Base-by-base conservation (phyloP, 768 basidiomycete species). In the Russula vinacea region DNA sequence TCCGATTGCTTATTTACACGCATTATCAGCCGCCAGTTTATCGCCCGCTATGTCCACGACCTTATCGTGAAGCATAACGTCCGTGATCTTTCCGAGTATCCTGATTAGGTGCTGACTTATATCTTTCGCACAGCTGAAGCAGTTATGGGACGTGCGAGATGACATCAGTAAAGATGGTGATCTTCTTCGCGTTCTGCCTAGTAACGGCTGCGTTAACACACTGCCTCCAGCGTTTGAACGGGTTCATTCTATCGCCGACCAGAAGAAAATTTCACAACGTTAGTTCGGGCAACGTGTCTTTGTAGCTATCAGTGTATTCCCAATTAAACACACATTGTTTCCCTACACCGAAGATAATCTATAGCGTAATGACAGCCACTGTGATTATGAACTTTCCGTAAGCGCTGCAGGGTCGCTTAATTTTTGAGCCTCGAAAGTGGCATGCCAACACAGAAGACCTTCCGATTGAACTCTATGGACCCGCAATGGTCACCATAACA, bases 11-110 rank as follows among this genome's bases (percentile, higher is more conserved):
- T 33, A 65, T 64, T 50, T 54, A 19, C 45, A 45, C 55, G 49
- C 50, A 11, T n/a, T 56, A 56, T 65, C 60, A 65, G 64, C 54
- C 64, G 64, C 26, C 64, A 65, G 16, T 65, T 65, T 33, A 65
- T 65, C 35, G 54, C 59, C 47, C 58, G 64, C 33, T 65, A 65
- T 51, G 64, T 65, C 59, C 64, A 65, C 32, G 64, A 65, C 60
- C 64, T 61, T 49, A 65, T 65, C 49, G 64, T 65, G 49, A 65
- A 61, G 22, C 64, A 65, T 49, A 61, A 65, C 32, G 64, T 65
- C 40, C n/a, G 64, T 65, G 35, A 61, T 56, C 40, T 56, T 26
- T 29, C 58, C 17, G 60, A 51, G 8, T 29, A 24, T 6, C 33
- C 49, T 26, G 26, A 56, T 65, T 39, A 35, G 40, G 26, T 35